phyloP scores from a whole-genome alignment of 1,284 basidiomycete genomes.

The Heterobasidion irregulare region DNA sequence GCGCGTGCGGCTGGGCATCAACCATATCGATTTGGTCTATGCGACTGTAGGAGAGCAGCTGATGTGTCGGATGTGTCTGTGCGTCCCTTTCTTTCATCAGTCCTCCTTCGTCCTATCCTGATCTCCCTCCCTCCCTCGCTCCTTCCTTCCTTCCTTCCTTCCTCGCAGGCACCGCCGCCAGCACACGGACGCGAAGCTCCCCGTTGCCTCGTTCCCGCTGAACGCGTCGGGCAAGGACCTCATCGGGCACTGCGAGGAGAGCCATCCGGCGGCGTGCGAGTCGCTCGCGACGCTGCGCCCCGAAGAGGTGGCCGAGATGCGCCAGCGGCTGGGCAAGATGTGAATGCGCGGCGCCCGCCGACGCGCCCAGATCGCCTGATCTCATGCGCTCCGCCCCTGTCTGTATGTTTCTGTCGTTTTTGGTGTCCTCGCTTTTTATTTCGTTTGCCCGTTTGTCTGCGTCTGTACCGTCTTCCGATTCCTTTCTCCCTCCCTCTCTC shows the following conservation, averaged over 20 bases:
- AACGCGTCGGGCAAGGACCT: background rate
- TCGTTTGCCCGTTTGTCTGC: too few species aligned
- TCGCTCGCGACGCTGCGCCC: background rate
- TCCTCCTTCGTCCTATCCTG: background rate
- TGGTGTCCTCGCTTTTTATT: too few species aligned
- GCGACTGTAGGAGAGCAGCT: background rate
- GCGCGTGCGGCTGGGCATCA: background rate
- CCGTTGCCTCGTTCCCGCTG: background rate
- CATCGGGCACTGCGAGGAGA: background rate
- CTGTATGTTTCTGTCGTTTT: too few species aligned
- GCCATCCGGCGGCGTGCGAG: background rate
- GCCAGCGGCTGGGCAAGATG: background rate
- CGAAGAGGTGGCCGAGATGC: background rate
- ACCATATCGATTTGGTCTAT: background rate
- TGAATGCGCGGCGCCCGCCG: background rate
- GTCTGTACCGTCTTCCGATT: too few species aligned
- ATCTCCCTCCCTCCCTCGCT: too few species aligned
- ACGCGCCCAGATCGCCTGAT: too few species aligned
- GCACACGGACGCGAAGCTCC: background rate
- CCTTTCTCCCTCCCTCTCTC: too few species aligned
- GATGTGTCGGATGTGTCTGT: background rate
- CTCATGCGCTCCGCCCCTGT: too few species aligned
- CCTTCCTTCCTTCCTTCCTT: too few species aligned
- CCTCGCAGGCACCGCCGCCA: background rate
- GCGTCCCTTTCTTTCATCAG: background rate